Conservation (phyloP, 306 rosid species). For the Inga oerstediana region DNA sequence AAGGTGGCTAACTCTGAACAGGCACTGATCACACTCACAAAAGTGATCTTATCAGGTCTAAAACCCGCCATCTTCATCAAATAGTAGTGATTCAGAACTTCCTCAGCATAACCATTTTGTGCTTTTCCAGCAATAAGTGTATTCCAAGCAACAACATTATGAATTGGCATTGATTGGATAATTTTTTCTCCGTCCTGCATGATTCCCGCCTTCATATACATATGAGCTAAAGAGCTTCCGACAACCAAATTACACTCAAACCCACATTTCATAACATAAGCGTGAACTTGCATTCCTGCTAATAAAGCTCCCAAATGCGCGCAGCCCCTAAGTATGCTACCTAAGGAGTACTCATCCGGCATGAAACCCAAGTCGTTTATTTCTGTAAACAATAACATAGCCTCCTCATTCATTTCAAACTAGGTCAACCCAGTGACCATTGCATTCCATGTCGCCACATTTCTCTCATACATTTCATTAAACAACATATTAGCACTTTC, state of each 20-base stretch:
- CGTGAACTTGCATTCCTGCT: constrained; percentile 77
- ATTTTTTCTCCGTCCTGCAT: constrained; percentile 71
- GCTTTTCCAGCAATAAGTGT: constrained; percentile 91
- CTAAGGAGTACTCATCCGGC: constrained; percentile 80
- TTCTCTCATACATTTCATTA: constrained; percentile 81
- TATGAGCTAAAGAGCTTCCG: constrained; percentile 85
- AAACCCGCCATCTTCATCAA: constrained; percentile 75
- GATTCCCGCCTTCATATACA: constrained; percentile 87
- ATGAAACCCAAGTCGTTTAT: constrained; percentile 68
- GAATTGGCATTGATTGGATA: constrained; percentile 63
- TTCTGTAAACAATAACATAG: constrained; percentile 53
- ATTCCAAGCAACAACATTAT: constrained; percentile 92
- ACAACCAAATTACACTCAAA: constrained; percentile 75
- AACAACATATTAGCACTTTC: constrained; percentile 66
- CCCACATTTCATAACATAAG: constrained; percentile 70
- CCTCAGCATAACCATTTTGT: constrained; percentile 60
- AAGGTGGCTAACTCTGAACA: constrained; percentile 78
- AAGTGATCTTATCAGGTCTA: constrained; percentile 79
- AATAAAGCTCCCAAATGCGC: constrained; percentile 66
- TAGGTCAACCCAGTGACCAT: constrained; percentile 73
- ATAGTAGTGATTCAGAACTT: constrained; percentile 65
- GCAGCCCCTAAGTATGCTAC: constrained; percentile 84
- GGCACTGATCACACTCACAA: constrained; percentile 72
- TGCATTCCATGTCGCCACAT: constrained; percentile 86
- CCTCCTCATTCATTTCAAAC: constrained; percentile 68